A percentile compares a stretch with the other conserved stretches of the same genome.
Evolutionary conservation across 177 flowering plant species (phyloP).

Genomic region (Vitis hybrid): DNA sequence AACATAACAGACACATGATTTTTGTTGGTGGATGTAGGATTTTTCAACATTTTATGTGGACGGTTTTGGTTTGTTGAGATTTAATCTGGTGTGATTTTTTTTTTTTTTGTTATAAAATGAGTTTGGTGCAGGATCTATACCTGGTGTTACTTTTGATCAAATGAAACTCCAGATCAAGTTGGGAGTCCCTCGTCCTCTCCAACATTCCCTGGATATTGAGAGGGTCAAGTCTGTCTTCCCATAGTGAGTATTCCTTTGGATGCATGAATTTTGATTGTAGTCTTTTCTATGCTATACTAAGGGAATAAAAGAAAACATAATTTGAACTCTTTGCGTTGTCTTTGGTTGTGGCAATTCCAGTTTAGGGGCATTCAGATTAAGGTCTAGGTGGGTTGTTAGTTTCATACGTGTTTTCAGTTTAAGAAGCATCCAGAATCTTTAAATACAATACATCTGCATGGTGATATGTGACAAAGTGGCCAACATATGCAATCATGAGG

Average conservation of each 20-base stretch:
- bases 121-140: constrained; percentile 70
- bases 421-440: background rate
- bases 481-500: background rate
- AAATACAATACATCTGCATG: background rate
- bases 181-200: constrained; percentile 81
- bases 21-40: no score
- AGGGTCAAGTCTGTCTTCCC: constrained; percentile 88
- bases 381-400: no score
- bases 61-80: background rate
- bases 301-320: background rate
- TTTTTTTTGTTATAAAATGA: constrained; percentile 1
- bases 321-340: background rate
- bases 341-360: no score
- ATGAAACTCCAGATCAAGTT: constrained; percentile 89
- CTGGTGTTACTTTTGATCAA: constrained; percentile 80
- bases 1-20: no score
- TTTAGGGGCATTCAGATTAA: no score
- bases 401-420: background rate
- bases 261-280: background rate
- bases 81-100: background rate
- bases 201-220: constrained; percentile 67
- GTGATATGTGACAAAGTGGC: background rate
- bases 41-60: background rate
- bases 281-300: background rate
- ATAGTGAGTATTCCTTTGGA: constrained; percentile 56